Conservation (phyloP, 345 rosid genomes). For the Draba incana region DNA sequence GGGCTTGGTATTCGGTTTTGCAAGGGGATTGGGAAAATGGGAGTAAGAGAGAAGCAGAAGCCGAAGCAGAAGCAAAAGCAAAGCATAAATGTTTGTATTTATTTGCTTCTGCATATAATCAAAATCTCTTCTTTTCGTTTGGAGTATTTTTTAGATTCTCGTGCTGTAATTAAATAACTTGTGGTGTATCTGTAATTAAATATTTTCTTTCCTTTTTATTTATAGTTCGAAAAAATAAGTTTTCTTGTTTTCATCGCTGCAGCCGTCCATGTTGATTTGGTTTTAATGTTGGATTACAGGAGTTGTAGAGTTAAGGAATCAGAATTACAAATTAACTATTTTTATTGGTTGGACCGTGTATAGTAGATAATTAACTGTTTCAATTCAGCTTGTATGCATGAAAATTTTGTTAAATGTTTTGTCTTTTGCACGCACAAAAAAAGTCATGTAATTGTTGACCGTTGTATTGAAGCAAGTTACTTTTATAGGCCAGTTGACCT, state of each 20-base stretch:
- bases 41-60: slow-evolving; percentile 29
- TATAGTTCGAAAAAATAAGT: not conserved
- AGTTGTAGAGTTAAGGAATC: not conserved
- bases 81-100: slow-evolving; percentile 40
- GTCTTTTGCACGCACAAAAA: too few relatives aligned
- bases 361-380: too few relatives aligned
- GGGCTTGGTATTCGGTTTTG: slow-evolving; percentile 24
- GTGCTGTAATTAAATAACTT: slow-evolving; percentile 37
- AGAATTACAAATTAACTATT: not conserved
- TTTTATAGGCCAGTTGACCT: not conserved
- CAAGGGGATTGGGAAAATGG: slow-evolving; percentile 15
- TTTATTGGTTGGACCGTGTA: too few relatives aligned
- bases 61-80: slow-evolving; percentile 25
- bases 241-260: slow-evolving; percentile 35
- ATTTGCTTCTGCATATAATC: slow-evolving; percentile 32
- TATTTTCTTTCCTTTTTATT: slow-evolving; percentile 10
- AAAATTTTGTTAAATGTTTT: not conserved
- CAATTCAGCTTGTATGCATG: not conserved
- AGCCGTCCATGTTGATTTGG: not conserved
- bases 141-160: slow-evolving; percentile 34
- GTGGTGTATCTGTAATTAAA: slow-evolving; percentile 28
- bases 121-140: slow-evolving; percentile 36
- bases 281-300: not conserved
- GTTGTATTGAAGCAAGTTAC: not conserved
- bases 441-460: not conserved